Percentiles rank a stretch among this genome's conserved stretches.
phyloP scores from a whole-genome alignment of 2,329 filamentous ascomycete species.

The Penicillium sp. region DNA sequence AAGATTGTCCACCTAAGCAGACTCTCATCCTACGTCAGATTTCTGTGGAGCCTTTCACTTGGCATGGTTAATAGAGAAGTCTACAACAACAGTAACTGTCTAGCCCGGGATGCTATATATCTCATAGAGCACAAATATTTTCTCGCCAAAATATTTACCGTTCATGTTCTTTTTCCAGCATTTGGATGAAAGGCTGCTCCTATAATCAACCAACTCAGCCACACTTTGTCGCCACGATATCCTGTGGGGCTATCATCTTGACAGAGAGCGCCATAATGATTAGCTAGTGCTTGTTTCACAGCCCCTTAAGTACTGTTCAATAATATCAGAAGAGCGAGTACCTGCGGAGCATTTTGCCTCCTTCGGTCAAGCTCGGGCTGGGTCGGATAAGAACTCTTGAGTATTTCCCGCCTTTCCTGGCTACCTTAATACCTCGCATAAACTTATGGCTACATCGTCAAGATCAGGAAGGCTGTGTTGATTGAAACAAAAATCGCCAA shows the following conservation, averaged over 20 bases:
- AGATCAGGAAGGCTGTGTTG: not conserved
- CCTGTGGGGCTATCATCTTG: not conserved
- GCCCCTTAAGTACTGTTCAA: not conserved
- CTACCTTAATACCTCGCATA: too few relatives aligned
- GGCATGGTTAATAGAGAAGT: not conserved
- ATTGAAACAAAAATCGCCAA: too few relatives aligned
- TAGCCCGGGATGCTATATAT: not conserved
- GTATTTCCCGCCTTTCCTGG: not conserved
- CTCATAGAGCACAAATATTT: not conserved
- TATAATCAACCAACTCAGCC: too few relatives aligned
- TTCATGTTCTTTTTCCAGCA: not conserved
- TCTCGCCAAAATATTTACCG: not conserved
- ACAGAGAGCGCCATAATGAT: not conserved
- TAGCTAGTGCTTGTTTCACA: not conserved
- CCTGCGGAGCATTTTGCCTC: not conserved
- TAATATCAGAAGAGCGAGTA: not conserved
- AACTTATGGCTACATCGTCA: not conserved
- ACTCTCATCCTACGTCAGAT: conserved; percentile 1
- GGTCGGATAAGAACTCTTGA: not conserved
- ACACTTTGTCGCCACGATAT: too few relatives aligned
- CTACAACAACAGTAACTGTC: not conserved
- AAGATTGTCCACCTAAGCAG: not conserved
- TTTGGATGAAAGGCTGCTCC: not conserved
- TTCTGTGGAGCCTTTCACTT: not conserved
- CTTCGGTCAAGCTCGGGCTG: not conserved